Percentiles rank a stretch among this genome's conserved stretches.
Conservation (phyloP, 2,329 filamentous ascomycete species). For the Aspergillus sp. region DNA sequence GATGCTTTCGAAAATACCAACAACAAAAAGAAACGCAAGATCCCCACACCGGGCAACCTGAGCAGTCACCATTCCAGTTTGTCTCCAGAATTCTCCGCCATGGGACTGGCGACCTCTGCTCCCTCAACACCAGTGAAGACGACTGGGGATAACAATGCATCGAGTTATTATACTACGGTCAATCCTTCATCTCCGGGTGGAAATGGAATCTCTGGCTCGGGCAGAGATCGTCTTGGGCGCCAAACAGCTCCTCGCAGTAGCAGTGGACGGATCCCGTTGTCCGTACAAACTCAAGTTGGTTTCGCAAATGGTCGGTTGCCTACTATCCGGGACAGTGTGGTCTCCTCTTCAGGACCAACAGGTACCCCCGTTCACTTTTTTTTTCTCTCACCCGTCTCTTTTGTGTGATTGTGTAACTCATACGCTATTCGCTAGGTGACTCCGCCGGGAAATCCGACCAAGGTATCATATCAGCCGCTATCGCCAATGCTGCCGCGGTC, state of each 20-base stretch:
- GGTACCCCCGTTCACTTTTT: constrained; percentile 17
- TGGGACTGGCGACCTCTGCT: constrained; percentile 48
- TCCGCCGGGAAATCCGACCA: constrained; percentile 42
- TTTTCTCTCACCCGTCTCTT: constrained; percentile 10
- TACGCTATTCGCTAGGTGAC: constrained; percentile 23
- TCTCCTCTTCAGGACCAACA: constrained; percentile 34
- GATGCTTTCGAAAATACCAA: constrained; percentile 98
- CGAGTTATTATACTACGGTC: constrained; percentile 50
- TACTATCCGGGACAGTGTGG: constrained; percentile 39
- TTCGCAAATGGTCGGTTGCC: constrained; percentile 47
- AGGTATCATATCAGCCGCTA: constrained; percentile 87
- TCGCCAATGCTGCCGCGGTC: constrained; percentile 73
- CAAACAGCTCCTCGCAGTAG: constrained; percentile 33
- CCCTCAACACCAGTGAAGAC: constrained; percentile 31
- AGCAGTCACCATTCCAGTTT: constrained; percentile 51
- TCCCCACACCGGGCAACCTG: constrained; percentile 74
- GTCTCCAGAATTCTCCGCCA: constrained; percentile 56
- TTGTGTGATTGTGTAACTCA: constrained; percentile 6
- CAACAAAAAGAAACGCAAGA: constrained; percentile 99
- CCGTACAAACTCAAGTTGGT: constrained; percentile 50
- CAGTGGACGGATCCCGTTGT: constrained; percentile 55
- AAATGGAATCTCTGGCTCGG: constrained; percentile 73
- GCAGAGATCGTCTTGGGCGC: constrained; percentile 74
- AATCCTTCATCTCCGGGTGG: constrained; percentile 47
- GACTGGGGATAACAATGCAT: constrained; percentile 39